Conservation (phyloP, 768 basidiomycete species). For the Leccinum rimulosum region DNA sequence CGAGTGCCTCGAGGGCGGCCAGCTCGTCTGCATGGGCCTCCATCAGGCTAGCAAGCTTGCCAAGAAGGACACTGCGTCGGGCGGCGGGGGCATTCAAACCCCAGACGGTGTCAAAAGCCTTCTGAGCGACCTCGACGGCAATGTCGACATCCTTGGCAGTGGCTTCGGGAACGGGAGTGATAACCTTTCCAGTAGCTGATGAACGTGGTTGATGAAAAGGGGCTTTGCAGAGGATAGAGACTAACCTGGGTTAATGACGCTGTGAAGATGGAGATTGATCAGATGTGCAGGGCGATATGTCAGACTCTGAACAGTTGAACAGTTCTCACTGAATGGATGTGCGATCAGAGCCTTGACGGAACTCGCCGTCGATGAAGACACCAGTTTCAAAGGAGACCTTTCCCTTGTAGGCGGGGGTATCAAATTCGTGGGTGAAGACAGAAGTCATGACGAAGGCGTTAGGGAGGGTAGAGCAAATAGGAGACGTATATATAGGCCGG, state of each 20-base stretch:
- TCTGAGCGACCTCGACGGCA: constrained; percentile 68
- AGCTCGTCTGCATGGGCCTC: constrained; percentile 61
- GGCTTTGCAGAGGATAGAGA: not conserved
- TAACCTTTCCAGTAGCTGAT: constrained; percentile 60
- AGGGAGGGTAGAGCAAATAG: not conserved
- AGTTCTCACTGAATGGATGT: constrained; percentile 69
- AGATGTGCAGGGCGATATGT: not conserved
- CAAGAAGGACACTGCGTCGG: constrained; percentile 53
- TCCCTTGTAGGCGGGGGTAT: constrained; percentile 58
- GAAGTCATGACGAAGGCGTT: constrained; percentile 36
- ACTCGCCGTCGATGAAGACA: constrained; percentile 71
- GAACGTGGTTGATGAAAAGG: not conserved
- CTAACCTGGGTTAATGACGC: constrained; percentile 36
- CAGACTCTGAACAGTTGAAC: not conserved
- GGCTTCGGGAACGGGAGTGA: constrained; percentile 55
- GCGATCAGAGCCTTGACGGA: constrained; percentile 50
- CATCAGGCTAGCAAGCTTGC: constrained; percentile 63
- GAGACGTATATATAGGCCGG: not conserved
- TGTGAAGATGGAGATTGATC: not conserved
- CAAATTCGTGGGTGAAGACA: constrained; percentile 48
- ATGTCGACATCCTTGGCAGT: constrained; percentile 69
- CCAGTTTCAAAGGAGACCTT: constrained; percentile 57
- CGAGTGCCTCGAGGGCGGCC: constrained; percentile 70
- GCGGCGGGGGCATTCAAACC: constrained; percentile 57
- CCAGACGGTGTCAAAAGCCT: constrained; percentile 63